Base-by-base conservation (phyloP, 2,329 filamentous ascomycete genomes). In the Coleophoma crateriformis region DNA sequence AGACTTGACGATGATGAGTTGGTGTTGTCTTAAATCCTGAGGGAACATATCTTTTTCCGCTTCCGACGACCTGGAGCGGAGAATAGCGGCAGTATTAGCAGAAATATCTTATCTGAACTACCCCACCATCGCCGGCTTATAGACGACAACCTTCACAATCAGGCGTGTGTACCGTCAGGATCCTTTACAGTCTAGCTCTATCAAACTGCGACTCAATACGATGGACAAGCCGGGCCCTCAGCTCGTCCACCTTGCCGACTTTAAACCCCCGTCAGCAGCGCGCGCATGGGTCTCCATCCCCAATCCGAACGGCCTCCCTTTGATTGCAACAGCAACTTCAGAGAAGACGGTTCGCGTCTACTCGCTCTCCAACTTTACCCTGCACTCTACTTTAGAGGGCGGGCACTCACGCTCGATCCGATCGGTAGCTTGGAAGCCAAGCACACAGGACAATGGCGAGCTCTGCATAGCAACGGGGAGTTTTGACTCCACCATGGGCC, bases 331-430 rank as follows among this genome's bases (percentile, higher is more conserved):
- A 15, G 85, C 90, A 53, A 90, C 91, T 70, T 84, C 88, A 51
- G 84, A 88, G 67, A 95, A 94, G 65, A 85, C 85, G 35, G 88
- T 94, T 50, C 91, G 90, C 54, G 79, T 99, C 61, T 96, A 95
- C 76, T 95, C 88, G 45, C 82, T 97, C 45, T 81, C 81, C 34
- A 87, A 86, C 49, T 88, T 95, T 64, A 83, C 83, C 13, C 79
- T 89, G 45, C 85, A 95, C 64, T 90, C 85, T 62, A 81, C 79
- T 17, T 84, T 97, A 48, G 84, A 85, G 7, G 91, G 90, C 52
- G 94, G 92, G 7, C 94, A 99, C 71, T 88, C 90, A 59, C 87
- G 94, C 50, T 94, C 87, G 60, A 84, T 99, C n/a, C 82, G 94
- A 49, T 82, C 83, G 45, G 82, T 85, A 17, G 85, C 89, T 35